Conservation (phyloP, 2,329 filamentous ascomycete genomes). For the Pseudocercospora macadamiae region DNA sequence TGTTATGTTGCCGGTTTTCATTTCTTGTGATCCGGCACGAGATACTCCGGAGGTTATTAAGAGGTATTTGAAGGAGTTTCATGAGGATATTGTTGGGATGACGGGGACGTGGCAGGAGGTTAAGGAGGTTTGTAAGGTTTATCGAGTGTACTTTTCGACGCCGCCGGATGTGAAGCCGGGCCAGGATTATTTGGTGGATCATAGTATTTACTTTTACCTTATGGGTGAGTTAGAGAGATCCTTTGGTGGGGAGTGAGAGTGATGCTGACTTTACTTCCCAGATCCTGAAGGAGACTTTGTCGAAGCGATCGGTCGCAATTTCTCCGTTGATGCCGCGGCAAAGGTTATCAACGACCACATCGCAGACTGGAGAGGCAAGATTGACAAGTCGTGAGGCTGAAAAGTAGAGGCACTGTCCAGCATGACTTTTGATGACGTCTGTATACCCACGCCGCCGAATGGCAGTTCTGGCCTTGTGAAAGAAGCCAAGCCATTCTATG, state of each 20-base stretch:
- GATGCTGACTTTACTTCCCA: constrained; percentile 34
- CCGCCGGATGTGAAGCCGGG: constrained; percentile 85
- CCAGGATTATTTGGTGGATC: constrained; percentile 96
- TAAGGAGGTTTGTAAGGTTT: constrained; percentile 91
- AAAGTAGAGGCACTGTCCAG: not conserved
- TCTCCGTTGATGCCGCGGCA: constrained; percentile 84
- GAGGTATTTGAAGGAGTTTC: constrained; percentile 88
- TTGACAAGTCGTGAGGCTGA: constrained; percentile 47
- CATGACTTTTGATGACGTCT: not conserved
- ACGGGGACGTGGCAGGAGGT: constrained; percentile 94
- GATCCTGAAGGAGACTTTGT: constrained; percentile 98
- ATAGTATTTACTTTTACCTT: constrained; percentile 99
- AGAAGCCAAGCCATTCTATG: not conserved
- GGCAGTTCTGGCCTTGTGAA: not conserved
- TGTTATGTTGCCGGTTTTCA: constrained; percentile 75
- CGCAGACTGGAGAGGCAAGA: constrained; percentile 68
- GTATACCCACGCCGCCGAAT: not conserved
- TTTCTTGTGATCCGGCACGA: constrained; percentile 91
- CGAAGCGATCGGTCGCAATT: constrained; percentile 91
- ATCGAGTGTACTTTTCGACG: constrained; percentile 96
- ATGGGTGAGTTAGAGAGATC: constrained; percentile 66
- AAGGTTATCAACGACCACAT: constrained; percentile 85
- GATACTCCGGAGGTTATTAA: constrained; percentile 85
- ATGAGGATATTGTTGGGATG: constrained; percentile 80
- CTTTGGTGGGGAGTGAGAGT: not conserved